Conservation (phyloP, 108 stramenopile genomes). For the Cyclotella cryptica region DNA sequence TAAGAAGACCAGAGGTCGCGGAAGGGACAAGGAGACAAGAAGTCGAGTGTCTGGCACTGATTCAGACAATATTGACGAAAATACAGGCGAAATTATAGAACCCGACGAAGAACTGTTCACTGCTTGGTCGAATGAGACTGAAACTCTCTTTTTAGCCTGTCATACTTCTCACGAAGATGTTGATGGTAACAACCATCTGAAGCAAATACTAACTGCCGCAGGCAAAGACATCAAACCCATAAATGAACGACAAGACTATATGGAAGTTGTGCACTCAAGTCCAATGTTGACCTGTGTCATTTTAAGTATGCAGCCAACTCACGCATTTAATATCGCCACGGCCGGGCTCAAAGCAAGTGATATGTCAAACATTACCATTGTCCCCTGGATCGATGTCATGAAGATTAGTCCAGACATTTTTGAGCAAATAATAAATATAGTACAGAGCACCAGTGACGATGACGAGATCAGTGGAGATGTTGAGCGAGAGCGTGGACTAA, state of each 20-base stretch:
- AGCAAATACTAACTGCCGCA: slow-evolving; percentile 21
- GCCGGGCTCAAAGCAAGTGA: neutral
- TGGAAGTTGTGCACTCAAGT: slow-evolving; percentile 34
- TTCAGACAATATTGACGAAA: neutral
- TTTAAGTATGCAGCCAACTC: slow-evolving; percentile 27
- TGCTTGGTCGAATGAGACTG: slow-evolving; percentile 25
- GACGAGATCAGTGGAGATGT: neutral
- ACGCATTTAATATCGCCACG: slow-evolving; percentile 14
- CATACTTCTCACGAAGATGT: neutral
- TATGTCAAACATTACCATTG: slow-evolving; percentile 6
- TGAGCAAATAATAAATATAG: slow-evolving; percentile 8
- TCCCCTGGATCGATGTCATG: slow-evolving; percentile 34
- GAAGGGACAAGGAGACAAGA: neutral
- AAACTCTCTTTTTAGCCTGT: slow-evolving; percentile 30
- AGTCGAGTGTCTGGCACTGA: slow-evolving; percentile 6
- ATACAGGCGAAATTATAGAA: neutral
- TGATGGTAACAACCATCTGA: slow-evolving; percentile 20
- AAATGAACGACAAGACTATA: neutral
- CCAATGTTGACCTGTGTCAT: slow-evolving; percentile 23
- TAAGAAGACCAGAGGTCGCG: neutral
- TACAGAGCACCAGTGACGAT: neutral
- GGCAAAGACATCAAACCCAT: slow-evolving; percentile 20
- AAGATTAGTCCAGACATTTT: slow-evolving; percentile 32
- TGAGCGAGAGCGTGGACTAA: neutral
- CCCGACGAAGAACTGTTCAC: slow-evolving; percentile 18